Evolutionary conservation across 2,329 filamentous ascomycete species (phyloP).

Genomic region (Penicillium vulpinum): DNA sequence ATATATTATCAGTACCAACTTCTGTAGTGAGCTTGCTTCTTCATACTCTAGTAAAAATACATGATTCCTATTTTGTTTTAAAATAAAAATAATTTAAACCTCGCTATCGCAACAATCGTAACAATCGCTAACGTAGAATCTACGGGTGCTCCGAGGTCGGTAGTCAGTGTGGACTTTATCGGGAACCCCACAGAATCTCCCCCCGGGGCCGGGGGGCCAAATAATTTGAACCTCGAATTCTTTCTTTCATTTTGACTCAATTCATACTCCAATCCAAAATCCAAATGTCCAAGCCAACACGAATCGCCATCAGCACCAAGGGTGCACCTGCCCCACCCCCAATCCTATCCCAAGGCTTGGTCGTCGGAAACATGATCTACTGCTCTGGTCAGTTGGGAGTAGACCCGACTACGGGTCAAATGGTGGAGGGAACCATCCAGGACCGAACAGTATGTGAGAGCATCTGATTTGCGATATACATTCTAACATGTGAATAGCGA

Average conservation of each 20-base stretch:
- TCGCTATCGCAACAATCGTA: no score
- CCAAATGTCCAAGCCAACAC: conserved; percentile 14
- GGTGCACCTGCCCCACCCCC: conserved; percentile 54
- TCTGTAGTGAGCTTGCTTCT: neutral
- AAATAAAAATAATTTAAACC: no score
- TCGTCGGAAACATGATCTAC: conserved; percentile 64
- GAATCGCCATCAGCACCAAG: conserved; percentile 39
- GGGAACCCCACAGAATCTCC: conserved; percentile 1
- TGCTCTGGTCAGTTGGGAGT: conserved; percentile 64
- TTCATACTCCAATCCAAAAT: neutral
- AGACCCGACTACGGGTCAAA: conserved; percentile 52
- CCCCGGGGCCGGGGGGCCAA: neutral
- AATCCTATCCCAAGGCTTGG: conserved; percentile 57
- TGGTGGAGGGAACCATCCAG: conserved; percentile 58
- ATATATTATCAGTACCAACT: neutral
- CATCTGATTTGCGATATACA: neutral
- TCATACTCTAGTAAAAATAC: neutral
- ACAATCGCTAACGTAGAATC: no score
- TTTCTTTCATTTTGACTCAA: neutral
- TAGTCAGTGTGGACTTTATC: neutral
- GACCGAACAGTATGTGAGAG: conserved; percentile 51
- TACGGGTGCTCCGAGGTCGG: neutral
- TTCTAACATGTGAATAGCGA: conserved; percentile 33
- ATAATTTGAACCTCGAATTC: neutral
- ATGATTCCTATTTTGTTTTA: neutral